phyloP scores from a whole-genome alignment of 2,329 filamentous ascomycete species.

The Verticillium nonalfalfae region DNA sequence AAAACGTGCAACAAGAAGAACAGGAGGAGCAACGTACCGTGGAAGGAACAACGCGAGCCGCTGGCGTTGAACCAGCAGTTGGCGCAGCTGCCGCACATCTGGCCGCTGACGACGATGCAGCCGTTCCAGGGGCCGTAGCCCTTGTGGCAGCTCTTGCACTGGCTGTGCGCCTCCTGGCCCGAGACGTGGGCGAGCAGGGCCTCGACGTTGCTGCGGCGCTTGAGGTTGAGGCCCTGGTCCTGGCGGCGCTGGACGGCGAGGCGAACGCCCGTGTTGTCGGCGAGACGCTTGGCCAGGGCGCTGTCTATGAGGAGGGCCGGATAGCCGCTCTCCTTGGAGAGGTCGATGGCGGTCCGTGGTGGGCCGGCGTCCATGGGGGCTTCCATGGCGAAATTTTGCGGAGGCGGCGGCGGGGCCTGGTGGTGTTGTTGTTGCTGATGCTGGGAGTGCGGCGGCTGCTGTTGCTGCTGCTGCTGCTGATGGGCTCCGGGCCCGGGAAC shows the following conservation, averaged over 20 bases:
- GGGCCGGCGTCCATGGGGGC: conserved; percentile 5
- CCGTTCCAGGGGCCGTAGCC: conserved; percentile 53
- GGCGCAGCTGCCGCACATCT: conserved; percentile 56
- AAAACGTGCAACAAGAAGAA: background rate
- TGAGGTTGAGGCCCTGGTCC: conserved; percentile 48
- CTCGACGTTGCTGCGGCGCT: conserved; percentile 54
- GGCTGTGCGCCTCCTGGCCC: conserved; percentile 37
- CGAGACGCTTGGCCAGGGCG: conserved; percentile 47
- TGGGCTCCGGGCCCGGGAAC: conserved; percentile 3
- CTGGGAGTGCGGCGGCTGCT: conserved; percentile 3
- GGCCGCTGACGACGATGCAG: conserved; percentile 52
- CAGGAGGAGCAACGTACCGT: conserved; percentile 35
- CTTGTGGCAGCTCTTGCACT: conserved; percentile 55
- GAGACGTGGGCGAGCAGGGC: conserved; percentile 52
- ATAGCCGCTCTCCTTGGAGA: conserved; percentile 43
- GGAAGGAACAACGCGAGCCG: conserved; percentile 53
- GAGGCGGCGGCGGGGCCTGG: conserved; percentile 1
- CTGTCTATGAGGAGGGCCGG: conserved; percentile 41
- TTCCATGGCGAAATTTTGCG: conserved; percentile 12
- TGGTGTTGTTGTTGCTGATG: conserved; percentile 12
- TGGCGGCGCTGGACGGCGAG: conserved; percentile 45
- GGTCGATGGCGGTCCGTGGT: conserved; percentile 33
- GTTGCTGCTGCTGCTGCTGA: conserved; percentile 12
- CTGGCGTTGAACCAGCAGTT: conserved; percentile 61
- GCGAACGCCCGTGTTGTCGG: conserved; percentile 40